These are phyloP conservation scores for Dryas octopetala DNA, from an alignment of 306 rosid species.

Conservation along the genomic window DNA sequence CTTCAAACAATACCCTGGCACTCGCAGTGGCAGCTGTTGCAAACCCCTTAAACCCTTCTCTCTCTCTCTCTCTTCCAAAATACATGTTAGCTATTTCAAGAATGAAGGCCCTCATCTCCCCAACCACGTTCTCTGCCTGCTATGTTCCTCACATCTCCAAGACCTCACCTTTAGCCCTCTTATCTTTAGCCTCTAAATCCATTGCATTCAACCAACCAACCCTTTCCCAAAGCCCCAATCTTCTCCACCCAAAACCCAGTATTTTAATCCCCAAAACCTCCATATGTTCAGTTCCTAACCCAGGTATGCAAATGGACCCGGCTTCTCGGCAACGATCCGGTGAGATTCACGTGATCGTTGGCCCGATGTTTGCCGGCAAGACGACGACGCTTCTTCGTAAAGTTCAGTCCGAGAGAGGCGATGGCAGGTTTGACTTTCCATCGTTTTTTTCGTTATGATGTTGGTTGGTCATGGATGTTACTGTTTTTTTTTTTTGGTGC, in stretches of 20 bases:
- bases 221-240: slow-evolving; percentile 25
- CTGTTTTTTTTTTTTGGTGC: neutral
- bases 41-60: slow-evolving; percentile 36
- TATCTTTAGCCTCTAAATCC: slow-evolving; percentile 37
- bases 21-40: neutral
- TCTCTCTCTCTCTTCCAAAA: slow-evolving; percentile 10
- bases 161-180: slow-evolving; percentile 31
- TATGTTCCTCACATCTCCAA: slow-evolving; percentile 40
- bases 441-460: neutral
- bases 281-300: slow-evolving; percentile 32
- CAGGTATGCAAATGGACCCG: slow-evolving; percentile 34
- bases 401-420: slow-evolving; percentile 59
- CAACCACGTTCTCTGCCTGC: slow-evolving; percentile 49
- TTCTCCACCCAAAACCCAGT: slow-evolving; percentile 35
- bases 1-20: neutral
- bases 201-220: slow-evolving; percentile 11
- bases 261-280: slow-evolving; percentile 26
- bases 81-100: slow-evolving; percentile 33
- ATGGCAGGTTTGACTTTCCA: slow-evolving; percentile 60
- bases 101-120: slow-evolving; percentile 60
- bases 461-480: neutral
- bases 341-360: slow-evolving; percentile 81
- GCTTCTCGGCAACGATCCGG: slow-evolving; percentile 48
- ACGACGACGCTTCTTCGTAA: slow-evolving; percentile 79
- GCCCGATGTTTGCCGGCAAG: slow-evolving; percentile 96